Conservation (phyloP, 2,329 filamentous ascomycete species). For the Penicillium nordicum region DNA sequence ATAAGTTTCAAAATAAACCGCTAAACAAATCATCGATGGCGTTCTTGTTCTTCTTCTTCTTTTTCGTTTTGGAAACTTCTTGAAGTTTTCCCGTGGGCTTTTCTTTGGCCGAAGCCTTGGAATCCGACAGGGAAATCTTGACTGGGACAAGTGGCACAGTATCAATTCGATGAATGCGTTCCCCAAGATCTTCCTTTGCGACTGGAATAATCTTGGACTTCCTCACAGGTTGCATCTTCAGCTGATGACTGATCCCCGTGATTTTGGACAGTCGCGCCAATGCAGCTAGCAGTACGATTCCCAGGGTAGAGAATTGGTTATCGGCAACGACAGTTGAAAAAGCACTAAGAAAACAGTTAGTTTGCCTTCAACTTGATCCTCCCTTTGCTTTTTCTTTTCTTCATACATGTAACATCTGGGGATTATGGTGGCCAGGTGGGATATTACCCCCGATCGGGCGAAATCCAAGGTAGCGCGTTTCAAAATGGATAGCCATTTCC, state of each 20-base stretch:
- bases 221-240: constrained; percentile 11
- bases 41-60: constrained; percentile 54
- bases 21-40: constrained; percentile 73
- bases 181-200: constrained; percentile 25
- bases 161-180: constrained; percentile 22
- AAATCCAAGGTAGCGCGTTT: constrained; percentile 64
- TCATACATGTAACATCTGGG: constrained; percentile 44
- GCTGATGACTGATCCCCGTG: constrained; percentile 33
- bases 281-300: constrained; percentile 63
- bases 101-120: neutral
- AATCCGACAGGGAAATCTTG: no score
- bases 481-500: constrained; percentile 67
- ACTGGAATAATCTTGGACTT: neutral
- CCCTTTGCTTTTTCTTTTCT: neutral
- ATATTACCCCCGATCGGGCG: constrained; percentile 33
- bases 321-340: constrained; percentile 71
- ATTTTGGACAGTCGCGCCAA: constrained; percentile 58
- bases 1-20: constrained; percentile 46
- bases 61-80: constrained; percentile 39
- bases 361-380: no score
- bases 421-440: constrained; percentile 34
- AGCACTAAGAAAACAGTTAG: constrained; percentile 27
- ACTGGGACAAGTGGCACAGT: neutral
- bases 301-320: constrained; percentile 68
- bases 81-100: neutral